Evolutionary conservation across 495 filamentous ascomycete genomes (phyloP).

Genomic region (Cladorrhinum samala): DNA sequence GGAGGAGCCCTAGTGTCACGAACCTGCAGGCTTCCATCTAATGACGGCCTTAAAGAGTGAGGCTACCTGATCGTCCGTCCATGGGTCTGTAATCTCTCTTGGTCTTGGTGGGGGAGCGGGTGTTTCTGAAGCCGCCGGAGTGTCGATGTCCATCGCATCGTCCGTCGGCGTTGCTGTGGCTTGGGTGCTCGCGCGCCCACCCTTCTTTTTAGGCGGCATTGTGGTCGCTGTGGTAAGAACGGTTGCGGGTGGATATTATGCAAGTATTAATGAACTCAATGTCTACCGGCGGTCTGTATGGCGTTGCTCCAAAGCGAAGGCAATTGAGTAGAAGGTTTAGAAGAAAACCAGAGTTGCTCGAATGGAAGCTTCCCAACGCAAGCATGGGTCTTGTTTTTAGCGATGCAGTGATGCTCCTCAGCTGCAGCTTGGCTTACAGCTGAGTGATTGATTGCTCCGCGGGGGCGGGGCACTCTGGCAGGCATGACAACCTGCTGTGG

Average conservation of each 20-base stretch:
- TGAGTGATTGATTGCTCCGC: too few relatives aligned
- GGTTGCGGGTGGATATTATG: too few relatives aligned
- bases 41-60: slow-evolving; percentile 84
- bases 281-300: not conserved
- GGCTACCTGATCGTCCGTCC: slow-evolving; percentile 94
- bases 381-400: too few relatives aligned
- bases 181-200: slow-evolving; percentile 33
- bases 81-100: slow-evolving; percentile 58
- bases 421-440: too few relatives aligned
- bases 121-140: slow-evolving; percentile 38
- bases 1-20: slow-evolving; percentile 16
- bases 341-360: too few relatives aligned
- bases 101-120: slow-evolving; percentile 25
- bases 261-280: too few relatives aligned
- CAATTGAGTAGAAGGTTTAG: too few relatives aligned
- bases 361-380: too few relatives aligned
- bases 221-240: not conserved
- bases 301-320: not conserved
- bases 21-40: slow-evolving; percentile 90
- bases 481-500: too few relatives aligned
- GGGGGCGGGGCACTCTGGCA: too few relatives aligned
- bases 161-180: slow-evolving; percentile 34
- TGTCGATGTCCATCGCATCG: slow-evolving; percentile 48
- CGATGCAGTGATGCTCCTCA: too few relatives aligned
- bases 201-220: slow-evolving; percentile 75